A percentile compares a stretch with the other conserved stretches of the same genome.
phyloP scores from a whole-genome alignment of 2,329 filamentous ascomycete genomes.

The Simplicillium aogashimaense region DNA sequence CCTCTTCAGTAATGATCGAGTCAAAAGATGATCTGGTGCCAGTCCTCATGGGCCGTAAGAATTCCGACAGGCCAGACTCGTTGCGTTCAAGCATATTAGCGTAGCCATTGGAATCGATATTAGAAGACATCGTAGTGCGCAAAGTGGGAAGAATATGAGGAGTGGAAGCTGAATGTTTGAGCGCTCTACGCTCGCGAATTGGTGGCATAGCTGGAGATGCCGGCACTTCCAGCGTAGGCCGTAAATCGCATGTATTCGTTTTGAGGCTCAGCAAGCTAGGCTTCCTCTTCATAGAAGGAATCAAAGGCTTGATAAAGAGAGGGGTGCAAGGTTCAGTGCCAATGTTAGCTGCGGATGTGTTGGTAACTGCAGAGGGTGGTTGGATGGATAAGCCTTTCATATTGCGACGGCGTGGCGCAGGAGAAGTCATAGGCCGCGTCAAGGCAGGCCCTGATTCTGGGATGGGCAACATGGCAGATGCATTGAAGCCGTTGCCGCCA shows the following conservation, averaged over 20 bases:
- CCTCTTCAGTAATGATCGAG: conserved; percentile 36
- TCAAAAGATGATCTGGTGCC: conserved; percentile 25
- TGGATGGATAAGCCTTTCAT: conserved; percentile 79
- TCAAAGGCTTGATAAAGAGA: conserved; percentile 70
- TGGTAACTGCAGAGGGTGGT: conserved; percentile 38
- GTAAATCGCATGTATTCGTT: conserved; percentile 52
- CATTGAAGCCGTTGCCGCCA: conserved; percentile 17
- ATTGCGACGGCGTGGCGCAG: conserved; percentile 66
- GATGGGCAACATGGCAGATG: conserved; percentile 25
- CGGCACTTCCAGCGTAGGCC: conserved; percentile 42
- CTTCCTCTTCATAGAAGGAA: conserved; percentile 61
- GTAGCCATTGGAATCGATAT: conserved; percentile 49
- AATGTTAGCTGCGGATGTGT: conserved; percentile 37
- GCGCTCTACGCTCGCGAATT: conserved; percentile 50
- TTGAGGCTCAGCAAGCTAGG: conserved; percentile 72
- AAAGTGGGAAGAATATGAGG: conserved; percentile 54
- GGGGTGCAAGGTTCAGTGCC: conserved; percentile 61
- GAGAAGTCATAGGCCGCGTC: conserved; percentile 55
- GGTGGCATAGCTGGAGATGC: conserved; percentile 45
- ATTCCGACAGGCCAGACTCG: conserved; percentile 48
- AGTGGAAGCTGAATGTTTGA: conserved; percentile 60
- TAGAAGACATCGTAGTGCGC: conserved; percentile 36
- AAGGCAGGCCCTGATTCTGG: conserved; percentile 27
- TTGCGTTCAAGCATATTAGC: conserved; percentile 51
- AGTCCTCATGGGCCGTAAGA: conserved; percentile 41